Evolutionary conservation across 2,329 filamentous ascomycete genomes (phyloP).

Genomic region (Chaetomiaceae sp.): DNA sequence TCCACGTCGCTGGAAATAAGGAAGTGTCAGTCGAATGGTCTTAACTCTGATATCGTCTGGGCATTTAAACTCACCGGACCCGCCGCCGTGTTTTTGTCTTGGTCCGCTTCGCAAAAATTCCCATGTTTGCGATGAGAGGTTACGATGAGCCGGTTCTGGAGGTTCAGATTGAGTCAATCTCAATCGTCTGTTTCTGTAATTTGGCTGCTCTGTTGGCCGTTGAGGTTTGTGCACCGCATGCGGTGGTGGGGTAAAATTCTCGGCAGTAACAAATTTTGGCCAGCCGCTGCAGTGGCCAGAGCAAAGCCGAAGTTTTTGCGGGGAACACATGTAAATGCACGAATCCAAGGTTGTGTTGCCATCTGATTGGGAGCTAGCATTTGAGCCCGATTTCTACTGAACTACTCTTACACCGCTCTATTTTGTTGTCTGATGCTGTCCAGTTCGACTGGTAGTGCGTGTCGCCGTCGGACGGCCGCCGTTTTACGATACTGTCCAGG

Average conservation of each 20-base stretch:
- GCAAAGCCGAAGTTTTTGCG: conserved; percentile 2
- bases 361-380: background rate
- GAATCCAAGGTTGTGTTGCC: background rate
- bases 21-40: conserved; percentile 13
- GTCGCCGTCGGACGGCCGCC: conserved; percentile 12
- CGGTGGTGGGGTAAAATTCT: conserved; percentile 9
- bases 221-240: background rate
- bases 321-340: background rate
- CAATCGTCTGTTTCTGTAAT: background rate
- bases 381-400: background rate
- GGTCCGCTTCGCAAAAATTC: conserved; percentile 61
- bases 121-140: conserved; percentile 48
- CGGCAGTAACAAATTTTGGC: background rate
- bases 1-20: conserved; percentile 77
- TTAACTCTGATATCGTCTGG: background rate
- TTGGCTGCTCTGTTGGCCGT: background rate
- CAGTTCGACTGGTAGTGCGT: background rate
- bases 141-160: background rate
- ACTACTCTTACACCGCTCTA: background rate
- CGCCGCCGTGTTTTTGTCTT: conserved; percentile 70
- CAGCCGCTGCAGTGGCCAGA: background rate
- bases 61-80: conserved; percentile 50
- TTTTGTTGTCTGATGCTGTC: background rate
- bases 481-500: background rate
- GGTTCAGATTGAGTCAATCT: background rate